Base-by-base conservation (phyloP, 1,139 yeast genomes). In the Taphrina deformans region DNA sequence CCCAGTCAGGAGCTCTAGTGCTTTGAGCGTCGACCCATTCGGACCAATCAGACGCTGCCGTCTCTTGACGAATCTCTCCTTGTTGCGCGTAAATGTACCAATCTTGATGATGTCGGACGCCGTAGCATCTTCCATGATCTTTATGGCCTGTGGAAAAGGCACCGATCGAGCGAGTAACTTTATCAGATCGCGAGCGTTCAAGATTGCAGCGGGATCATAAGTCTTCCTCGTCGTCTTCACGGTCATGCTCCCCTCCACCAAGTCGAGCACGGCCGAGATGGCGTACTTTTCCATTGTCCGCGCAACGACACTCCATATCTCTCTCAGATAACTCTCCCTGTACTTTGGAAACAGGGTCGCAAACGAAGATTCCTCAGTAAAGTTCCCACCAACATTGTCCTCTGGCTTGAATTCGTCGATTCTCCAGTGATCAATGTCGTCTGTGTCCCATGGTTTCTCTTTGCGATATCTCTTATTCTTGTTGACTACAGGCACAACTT, bases 1-100 rank as follows among this genome's bases (percentile, higher is more conserved):
- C 72, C 88, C 87, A 24, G 99, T 93, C 69, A 93, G 81, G 65
- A 93, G 82, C 78, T 93, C 99, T 71, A 93, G 81, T 0, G 99
- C 99, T 75, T 93, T 95, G 70, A 95, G 81, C 0, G 99, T 95
- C 76, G 93, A 93, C 73, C 99, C 99, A 73, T 86, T 89, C 56
- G 99, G 99, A 0, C 99, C 99, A 65, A 95, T 92, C 69, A 93
- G 80, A 75, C 99, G 83, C 77, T 93, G 99, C 78, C 99, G 86
- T 78, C 99, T 85, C 78, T 93, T 95, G 65, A 89, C 87, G 74
- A 95, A 93, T 72, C 99, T 82, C 68, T 95, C 99, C 75, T 93
- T 93, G 74, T 91, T 95, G 55, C 89, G 79, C 26, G 91, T 96
- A 72, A 87, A 83, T 72, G 87, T 89, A 16, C 97, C 97, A 75